Percentiles rank a stretch among this genome's conserved stretches.
phyloP scores from a whole-genome alignment of 192 early-diverging fungal species.

The Irineochytrium annulatum region DNA sequence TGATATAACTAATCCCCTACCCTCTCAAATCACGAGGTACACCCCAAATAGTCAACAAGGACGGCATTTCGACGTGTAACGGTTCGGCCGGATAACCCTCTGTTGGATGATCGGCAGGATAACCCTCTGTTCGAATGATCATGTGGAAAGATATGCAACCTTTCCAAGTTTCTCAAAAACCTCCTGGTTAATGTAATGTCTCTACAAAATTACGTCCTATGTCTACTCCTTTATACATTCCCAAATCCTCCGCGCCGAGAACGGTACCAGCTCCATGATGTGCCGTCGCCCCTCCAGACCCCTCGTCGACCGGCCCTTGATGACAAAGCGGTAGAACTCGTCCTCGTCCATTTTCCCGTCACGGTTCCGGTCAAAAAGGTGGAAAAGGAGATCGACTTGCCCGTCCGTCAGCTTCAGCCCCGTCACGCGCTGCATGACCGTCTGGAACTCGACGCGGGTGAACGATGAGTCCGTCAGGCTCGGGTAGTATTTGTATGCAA shows the following conservation, averaged over 20 bases:
- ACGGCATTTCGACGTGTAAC: too few species aligned
- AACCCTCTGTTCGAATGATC: too few species aligned
- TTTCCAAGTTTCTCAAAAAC: too few species aligned
- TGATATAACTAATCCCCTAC: too few species aligned
- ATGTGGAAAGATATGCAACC: too few species aligned
- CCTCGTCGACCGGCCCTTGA: conserved; percentile 20
- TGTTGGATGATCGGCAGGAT: too few species aligned
- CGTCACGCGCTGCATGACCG: conserved; percentile 25
- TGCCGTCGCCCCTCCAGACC: conserved; percentile 15
- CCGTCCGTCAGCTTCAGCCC: conserved; percentile 22
- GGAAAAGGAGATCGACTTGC: conserved; percentile 32
- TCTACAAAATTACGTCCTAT: too few species aligned
- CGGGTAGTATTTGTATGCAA: conserved; percentile 31
- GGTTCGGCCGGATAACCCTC: too few species aligned
- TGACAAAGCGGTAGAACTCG: conserved; percentile 28
- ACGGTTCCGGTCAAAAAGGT: conserved; percentile 23
- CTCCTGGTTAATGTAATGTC: too few species aligned
- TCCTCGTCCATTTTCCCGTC: conserved; percentile 7
- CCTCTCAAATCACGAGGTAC: too few species aligned
- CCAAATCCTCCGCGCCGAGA: neutral
- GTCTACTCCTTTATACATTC: neutral
- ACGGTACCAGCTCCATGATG: neutral
- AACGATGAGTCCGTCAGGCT: neutral
- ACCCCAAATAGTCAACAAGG: too few species aligned
- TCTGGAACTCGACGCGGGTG: conserved; percentile 19